Evolutionary conservation across 1,139 yeast species (phyloP), one percentile per base, ranked within the genome.

Genomic region (Yamadazyma songkhlaensis): DNA sequence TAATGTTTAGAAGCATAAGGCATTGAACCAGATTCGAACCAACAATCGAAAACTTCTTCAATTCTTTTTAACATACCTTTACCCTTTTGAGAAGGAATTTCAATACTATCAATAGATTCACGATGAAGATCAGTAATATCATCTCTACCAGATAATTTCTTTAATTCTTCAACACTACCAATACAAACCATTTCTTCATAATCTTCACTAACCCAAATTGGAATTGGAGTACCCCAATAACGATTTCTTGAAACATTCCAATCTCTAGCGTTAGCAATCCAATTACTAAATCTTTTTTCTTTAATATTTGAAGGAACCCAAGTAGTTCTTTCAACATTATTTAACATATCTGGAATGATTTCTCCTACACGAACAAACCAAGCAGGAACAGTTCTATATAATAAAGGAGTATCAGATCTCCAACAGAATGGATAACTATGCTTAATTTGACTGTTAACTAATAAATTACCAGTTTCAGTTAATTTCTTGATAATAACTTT

Each of bases 21-120:
- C 99, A 94, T 94, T 37, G 96, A 83, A 51, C 99, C 99, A 24
- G 97, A 88, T 72, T 94, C 98, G 58, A 92, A 94, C 99, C 99
- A 94, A 74, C 99, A 94, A 68, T 94, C 98, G 57, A 94, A 94
- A 38, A 94, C 99, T 67, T 92, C 98, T 61, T 92, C 97, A 46
- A 92, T 77, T 74, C 99, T 85, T 62, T 70, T 84, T 64, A 94
- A 78, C 25, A 60, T 68, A 50, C 97, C 97, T 60, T 88, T 90
- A 50, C 98, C 97, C 56, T 76, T 62, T 57, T 81, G 74, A n/a
- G 97, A 90, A 42, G 97, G 97, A 54, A 92, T 92, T 44, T 96
- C 89, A 59, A 92, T 81, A 43, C 81, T 73, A 59, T 92, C 99
- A 55, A 92, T 89, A 54, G 70, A 75, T 55, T 92, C 97, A 69